Conservation (phyloP, 306 rosid species). For the Corylus avellana region DNA sequence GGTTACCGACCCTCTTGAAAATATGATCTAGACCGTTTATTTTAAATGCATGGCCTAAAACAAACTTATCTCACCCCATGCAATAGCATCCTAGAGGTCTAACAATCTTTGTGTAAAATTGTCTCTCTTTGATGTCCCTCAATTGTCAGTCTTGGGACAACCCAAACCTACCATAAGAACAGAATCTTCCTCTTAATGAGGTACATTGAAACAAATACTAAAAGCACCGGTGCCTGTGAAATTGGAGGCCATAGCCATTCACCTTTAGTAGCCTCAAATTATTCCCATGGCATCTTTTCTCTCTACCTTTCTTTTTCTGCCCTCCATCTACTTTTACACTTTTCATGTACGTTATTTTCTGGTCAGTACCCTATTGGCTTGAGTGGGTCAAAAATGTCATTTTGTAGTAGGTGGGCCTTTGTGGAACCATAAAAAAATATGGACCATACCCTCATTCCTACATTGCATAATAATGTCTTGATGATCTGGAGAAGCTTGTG, state of each 20-base stretch:
- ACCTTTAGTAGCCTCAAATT: slow-evolving; percentile 35
- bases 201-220: slow-evolving; percentile 1
- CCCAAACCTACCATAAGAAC: slow-evolving; percentile 28
- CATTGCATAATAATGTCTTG: background rate
- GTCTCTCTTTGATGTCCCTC: background rate
- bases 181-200: slow-evolving; percentile 47
- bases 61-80: too few species aligned
- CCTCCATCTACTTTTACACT: slow-evolving; percentile 37
- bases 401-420: slow-evolving; percentile 35
- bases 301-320: slow-evolving; percentile 50
- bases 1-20: too few species aligned
- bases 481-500: background rate
- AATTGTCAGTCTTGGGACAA: background rate
- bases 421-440: slow-evolving; percentile 26
- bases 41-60: too few species aligned
- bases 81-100: background rate
- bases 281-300: slow-evolving; percentile 66
- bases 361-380: slow-evolving; percentile 15
- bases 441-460: slow-evolving; percentile 29
- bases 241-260: slow-evolving; percentile 32
- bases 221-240: slow-evolving; percentile 43
- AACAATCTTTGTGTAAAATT: background rate
- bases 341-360: background rate
- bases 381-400: slow-evolving; percentile 38
- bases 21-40: too few species aligned